Conservation (phyloP, 805 yeast genomes). For the Geotrichum ghanense region DNA sequence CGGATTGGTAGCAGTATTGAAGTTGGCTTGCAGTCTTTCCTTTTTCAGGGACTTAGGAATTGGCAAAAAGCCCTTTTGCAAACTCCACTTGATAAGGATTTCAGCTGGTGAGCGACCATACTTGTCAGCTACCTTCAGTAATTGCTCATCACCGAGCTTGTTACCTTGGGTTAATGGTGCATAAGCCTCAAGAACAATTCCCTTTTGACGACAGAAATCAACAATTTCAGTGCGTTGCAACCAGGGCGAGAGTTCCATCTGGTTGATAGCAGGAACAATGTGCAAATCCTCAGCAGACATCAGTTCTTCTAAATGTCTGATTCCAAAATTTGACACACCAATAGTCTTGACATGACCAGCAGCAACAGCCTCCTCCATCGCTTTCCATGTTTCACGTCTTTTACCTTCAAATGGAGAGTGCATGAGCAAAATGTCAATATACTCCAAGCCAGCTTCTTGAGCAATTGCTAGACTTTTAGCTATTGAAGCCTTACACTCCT, state of each 20-base stretch:
- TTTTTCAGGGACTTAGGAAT: conserved; percentile 58
- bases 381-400: conserved; percentile 44
- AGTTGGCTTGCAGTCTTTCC: conserved; percentile 44
- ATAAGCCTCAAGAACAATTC: conserved; percentile 59
- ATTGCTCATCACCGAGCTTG: conserved; percentile 29
- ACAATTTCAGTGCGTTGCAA: conserved; percentile 54
- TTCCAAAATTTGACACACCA: conserved; percentile 58
- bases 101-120: conserved; percentile 34
- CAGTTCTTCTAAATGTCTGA: conserved; percentile 44
- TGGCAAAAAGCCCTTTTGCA: conserved; percentile 47
- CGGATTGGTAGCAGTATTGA: conserved; percentile 42
- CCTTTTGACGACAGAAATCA: conserved; percentile 43
- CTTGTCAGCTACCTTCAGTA: conserved; percentile 28
- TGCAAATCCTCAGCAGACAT: conserved; percentile 34
- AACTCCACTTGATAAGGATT: conserved; percentile 37
- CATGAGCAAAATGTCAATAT: conserved; percentile 53
- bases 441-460: conserved; percentile 41
- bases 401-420: conserved; percentile 63
- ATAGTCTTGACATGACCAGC: conserved; percentile 39
- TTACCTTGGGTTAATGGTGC: conserved; percentile 67
- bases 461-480: no score
- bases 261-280: conserved; percentile 59
- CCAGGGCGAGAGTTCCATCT: conserved; percentile 81
- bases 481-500: conserved; percentile 41
- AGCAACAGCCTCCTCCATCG: conserved; percentile 44